Evolutionary conservation across 2,329 filamentous ascomycete species (phyloP).

Genomic region (Zasmidium cellare): DNA sequence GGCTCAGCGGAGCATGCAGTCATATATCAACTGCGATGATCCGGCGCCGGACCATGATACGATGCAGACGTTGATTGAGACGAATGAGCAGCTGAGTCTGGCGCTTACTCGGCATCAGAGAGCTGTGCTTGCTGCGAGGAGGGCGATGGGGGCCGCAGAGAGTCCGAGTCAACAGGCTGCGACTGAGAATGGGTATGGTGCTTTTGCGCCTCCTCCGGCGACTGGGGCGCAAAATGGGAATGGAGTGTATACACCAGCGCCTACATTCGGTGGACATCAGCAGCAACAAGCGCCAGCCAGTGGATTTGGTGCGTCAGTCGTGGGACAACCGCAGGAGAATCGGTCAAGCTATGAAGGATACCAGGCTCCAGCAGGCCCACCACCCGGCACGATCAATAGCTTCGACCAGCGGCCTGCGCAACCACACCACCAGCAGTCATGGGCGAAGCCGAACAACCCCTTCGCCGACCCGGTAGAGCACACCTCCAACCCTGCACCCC

Average conservation of each 20-base stretch:
- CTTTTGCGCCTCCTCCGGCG: slow-evolving; percentile 16
- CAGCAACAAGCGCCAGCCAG: slow-evolving; percentile 3
- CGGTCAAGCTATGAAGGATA: slow-evolving; percentile 11
- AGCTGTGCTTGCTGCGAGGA: slow-evolving; percentile 64
- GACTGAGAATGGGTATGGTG: slow-evolving; percentile 9
- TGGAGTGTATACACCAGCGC: neutral
- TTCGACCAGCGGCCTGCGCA: slow-evolving; percentile 12
- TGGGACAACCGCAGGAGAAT: neutral
- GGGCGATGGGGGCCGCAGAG: slow-evolving; percentile 36
- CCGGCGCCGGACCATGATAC: slow-evolving; percentile 89
- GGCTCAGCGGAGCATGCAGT: slow-evolving; percentile 78
- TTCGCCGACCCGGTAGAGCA: slow-evolving; percentile 45
- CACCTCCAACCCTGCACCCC: slow-evolving; percentile 30
- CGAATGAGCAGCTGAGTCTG: slow-evolving; percentile 84
- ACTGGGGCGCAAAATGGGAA: slow-evolving; percentile 6
- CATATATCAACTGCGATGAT: slow-evolving; percentile 77
- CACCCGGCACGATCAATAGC: slow-evolving; percentile 14
- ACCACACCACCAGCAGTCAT: slow-evolving; percentile 10
- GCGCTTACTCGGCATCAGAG: slow-evolving; percentile 83
- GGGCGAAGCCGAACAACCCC: slow-evolving; percentile 35
- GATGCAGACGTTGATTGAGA: slow-evolving; percentile 89
- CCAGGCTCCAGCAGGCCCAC: slow-evolving; percentile 26
- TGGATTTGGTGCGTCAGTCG: neutral
- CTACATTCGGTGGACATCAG: slow-evolving; percentile 1
- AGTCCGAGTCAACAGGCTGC: slow-evolving; percentile 15